These are phyloP conservation scores for Verticillium longisporum DNA, from an alignment of 2,329 filamentous ascomycete species.

Conservation along the genomic window DNA sequence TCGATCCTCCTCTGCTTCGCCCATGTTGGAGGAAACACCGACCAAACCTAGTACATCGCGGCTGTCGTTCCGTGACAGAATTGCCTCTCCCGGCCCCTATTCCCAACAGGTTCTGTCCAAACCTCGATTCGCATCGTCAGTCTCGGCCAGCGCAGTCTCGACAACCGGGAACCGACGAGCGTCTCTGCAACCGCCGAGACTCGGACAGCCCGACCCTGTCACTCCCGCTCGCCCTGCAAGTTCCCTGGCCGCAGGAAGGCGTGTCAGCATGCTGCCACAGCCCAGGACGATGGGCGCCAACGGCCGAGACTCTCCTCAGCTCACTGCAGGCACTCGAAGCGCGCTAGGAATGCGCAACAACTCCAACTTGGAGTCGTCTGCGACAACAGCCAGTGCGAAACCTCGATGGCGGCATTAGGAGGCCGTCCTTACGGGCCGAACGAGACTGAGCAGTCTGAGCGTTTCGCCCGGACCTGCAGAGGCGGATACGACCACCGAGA, in stretches of 20 bases:
- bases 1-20: conserved; percentile 41
- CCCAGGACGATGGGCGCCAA: conserved; percentile 27
- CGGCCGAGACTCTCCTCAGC: conserved; percentile 42
- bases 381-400: conserved; percentile 28
- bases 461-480: not conserved
- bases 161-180: conserved; percentile 38
- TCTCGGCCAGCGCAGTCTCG: conserved; percentile 32
- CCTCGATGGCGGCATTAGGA: conserved; percentile 42
- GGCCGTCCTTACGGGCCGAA: not conserved
- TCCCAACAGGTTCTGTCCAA: conserved; percentile 37
- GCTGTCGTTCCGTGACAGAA: conserved; percentile 48
- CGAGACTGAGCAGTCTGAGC: not conserved
- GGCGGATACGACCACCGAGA: not conserved
- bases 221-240: conserved; percentile 42
- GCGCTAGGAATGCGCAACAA: conserved; percentile 30
- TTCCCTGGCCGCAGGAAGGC: conserved; percentile 44
- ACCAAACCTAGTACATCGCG: conserved; percentile 34
- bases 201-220: conserved; percentile 15
- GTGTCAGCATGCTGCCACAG: conserved; percentile 48
- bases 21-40: conserved; percentile 36
- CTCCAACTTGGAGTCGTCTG: conserved; percentile 18
- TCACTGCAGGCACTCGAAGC: conserved; percentile 35
- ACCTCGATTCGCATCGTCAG: conserved; percentile 29
- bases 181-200: conserved; percentile 44
- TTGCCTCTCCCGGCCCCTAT: conserved; percentile 42